phyloP scores from a whole-genome alignment of 768 basidiomycete genomes.

The Lactarius tabidus region DNA sequence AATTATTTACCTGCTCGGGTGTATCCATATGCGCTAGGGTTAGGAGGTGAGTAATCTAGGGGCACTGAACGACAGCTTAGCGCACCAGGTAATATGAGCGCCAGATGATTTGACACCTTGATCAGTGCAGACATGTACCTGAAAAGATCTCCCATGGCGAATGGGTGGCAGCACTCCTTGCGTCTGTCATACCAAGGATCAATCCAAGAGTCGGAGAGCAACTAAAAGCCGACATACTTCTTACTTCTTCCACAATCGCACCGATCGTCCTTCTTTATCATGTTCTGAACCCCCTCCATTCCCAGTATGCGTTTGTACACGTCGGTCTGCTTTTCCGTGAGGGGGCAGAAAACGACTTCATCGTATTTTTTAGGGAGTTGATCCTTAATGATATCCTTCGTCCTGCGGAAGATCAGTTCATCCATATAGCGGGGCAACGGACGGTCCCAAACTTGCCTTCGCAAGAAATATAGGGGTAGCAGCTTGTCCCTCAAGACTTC shows the following conservation, averaged over 20 bases:
- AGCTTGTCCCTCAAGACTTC: slow-evolving; percentile 58
- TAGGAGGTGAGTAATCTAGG: background rate
- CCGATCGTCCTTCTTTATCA: slow-evolving; percentile 63
- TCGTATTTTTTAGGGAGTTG: slow-evolving; percentile 89
- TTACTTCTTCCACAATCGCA: slow-evolving; percentile 68
- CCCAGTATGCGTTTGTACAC: slow-evolving; percentile 71
- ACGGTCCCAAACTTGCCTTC: slow-evolving; percentile 47
- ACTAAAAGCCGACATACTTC: slow-evolving; percentile 38
- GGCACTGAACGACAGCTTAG: background rate
- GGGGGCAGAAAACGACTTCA: slow-evolving; percentile 89
- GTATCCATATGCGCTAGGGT: slow-evolving; percentile 60
- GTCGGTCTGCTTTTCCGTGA: slow-evolving; percentile 62
- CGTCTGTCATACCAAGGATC: slow-evolving; percentile 43
- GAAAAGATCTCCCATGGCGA: slow-evolving; percentile 53
- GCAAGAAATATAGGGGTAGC: slow-evolving; percentile 77
- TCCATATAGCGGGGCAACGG: background rate
- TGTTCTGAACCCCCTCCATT: slow-evolving; percentile 62
- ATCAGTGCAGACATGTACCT: slow-evolving; percentile 78
- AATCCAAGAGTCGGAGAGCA: background rate
- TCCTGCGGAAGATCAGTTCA: slow-evolving; percentile 38
- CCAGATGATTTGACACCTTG: slow-evolving; percentile 86
- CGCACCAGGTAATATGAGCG: slow-evolving; percentile 76
- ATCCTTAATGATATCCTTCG: slow-evolving; percentile 70
- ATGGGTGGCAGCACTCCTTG: slow-evolving; percentile 53
- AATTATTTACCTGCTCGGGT: slow-evolving; percentile 53